Conservation (phyloP, 2,329 filamentous ascomycete genomes). For the Tolypocladium inflatum region DNA sequence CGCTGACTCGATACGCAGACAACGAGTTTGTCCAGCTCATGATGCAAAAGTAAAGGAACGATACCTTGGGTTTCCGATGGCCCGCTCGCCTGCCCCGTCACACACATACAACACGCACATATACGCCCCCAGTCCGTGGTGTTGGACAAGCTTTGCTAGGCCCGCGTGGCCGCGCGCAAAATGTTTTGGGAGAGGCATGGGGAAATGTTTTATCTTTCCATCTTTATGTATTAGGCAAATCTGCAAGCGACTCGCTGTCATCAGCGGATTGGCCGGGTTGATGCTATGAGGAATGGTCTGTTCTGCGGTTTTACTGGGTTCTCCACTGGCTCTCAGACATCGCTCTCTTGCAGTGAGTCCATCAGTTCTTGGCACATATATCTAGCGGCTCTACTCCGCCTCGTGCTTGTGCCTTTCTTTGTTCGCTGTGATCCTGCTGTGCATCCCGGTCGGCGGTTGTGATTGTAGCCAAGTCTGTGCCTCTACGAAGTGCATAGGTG, state of each 20-base stretch:
- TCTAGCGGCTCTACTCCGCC: background rate
- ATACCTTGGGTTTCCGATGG: background rate
- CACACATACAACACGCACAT: background rate
- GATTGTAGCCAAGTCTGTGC: background rate
- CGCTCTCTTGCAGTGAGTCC: constrained; percentile 4
- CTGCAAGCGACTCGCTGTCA: constrained; percentile 19
- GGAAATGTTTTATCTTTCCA: constrained; percentile 14
- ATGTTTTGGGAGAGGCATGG: constrained; percentile 1
- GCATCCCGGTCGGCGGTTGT: background rate
- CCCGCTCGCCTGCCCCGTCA: background rate
- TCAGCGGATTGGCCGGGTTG: constrained; percentile 14
- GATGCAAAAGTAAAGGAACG: constrained; percentile 73
- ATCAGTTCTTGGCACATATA: background rate
- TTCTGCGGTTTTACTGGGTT: constrained; percentile 15
- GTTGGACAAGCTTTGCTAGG: background rate
- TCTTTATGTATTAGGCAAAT: constrained; percentile 13
- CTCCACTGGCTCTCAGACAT: constrained; percentile 9
- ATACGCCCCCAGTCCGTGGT: background rate
- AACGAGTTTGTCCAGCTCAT: constrained; percentile 92
- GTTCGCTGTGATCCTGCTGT: background rate
- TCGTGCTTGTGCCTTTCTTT: background rate
- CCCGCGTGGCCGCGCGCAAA: background rate
- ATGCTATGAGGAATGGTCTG: constrained; percentile 15
- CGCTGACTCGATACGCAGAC: constrained; percentile 39
- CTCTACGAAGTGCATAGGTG: background rate